Conservation (phyloP, 257 asterid genomes). For the Solanum etuberosum region DNA sequence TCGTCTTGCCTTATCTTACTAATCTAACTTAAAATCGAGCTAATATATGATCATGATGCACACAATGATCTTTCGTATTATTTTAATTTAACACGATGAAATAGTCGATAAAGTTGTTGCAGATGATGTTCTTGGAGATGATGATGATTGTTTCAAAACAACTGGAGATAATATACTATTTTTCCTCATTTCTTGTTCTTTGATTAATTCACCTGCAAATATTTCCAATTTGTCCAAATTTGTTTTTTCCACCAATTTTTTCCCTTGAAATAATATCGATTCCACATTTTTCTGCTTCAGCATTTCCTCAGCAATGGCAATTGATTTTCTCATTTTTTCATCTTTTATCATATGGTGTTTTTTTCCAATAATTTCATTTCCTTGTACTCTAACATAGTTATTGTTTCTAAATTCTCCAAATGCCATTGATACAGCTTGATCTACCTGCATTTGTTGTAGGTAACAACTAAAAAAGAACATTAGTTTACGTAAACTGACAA, state of each 20-base stretch:
- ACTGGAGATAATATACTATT: constrained; percentile 34
- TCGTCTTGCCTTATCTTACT: neutral
- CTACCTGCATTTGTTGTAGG: constrained; percentile 35
- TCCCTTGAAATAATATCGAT: constrained; percentile 54
- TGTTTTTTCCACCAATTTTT: constrained; percentile 36
- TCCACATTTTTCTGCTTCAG: constrained; percentile 55
- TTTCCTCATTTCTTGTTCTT: constrained; percentile 56
- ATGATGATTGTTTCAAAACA: constrained; percentile 25
- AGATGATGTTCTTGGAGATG: constrained; percentile 55
- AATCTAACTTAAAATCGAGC: neutral
- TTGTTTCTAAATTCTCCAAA: constrained; percentile 43
- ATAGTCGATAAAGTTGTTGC: constrained; percentile 54
- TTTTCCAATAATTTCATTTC: constrained; percentile 20
- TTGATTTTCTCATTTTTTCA: neutral
- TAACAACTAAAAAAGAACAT: neutral
- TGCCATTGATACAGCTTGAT: constrained; percentile 85
- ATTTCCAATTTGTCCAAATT: constrained; percentile 52
- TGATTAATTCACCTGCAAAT: constrained; percentile 41
- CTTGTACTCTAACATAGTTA: constrained; percentile 63
- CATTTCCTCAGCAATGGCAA: constrained; percentile 35
- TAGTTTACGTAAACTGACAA: neutral
- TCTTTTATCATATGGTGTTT: neutral
- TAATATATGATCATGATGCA: neutral
- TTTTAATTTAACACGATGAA: constrained; percentile 20
- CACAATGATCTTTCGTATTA: neutral